phyloP scores from a whole-genome alignment of 2,329 filamentous ascomycete species.

The Aspergillus bombycis region DNA sequence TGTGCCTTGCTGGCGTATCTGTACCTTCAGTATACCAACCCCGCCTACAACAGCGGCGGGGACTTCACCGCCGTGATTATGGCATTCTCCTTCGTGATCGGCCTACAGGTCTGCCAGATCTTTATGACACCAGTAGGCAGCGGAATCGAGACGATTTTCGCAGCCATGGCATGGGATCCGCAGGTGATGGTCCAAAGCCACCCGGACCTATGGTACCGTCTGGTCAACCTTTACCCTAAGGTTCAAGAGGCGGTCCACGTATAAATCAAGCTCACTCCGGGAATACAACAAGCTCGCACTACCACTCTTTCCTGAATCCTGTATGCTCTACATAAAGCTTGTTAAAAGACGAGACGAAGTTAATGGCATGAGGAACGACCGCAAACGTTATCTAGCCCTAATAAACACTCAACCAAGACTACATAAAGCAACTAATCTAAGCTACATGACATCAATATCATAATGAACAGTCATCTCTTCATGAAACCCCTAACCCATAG shows the following conservation, averaged over 20 bases:
- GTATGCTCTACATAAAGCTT: not conserved
- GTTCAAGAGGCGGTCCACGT: conserved; percentile 78
- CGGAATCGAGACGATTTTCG: conserved; percentile 91
- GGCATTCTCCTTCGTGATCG: conserved; percentile 85
- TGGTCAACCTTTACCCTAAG: conserved; percentile 81
- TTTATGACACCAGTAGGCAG: conserved; percentile 86
- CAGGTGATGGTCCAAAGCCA: conserved; percentile 77
- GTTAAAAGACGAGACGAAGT: not conserved
- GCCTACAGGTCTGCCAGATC: conserved; percentile 84
- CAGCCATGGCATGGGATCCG: conserved; percentile 70
- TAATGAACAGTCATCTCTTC: not conserved
- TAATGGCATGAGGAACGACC: not conserved
- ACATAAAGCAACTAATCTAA: not conserved
- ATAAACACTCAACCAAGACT: not conserved
- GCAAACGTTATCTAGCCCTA: not conserved
- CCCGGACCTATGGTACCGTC: conserved; percentile 75
- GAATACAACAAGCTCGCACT: not conserved
- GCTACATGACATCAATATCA: not conserved
- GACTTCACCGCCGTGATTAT: conserved; percentile 75
- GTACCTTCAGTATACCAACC: conserved; percentile 82
- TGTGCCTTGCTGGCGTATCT: conserved; percentile 82
- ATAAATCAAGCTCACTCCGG: conserved; percentile 27
- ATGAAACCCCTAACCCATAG: not conserved
- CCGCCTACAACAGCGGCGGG: conserved; percentile 71
- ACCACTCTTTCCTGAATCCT: too few relatives aligned